These are phyloP conservation scores for Suhomyces anneliseae DNA, from an alignment of 1,139 yeast species.

Conservation along the genomic window DNA sequence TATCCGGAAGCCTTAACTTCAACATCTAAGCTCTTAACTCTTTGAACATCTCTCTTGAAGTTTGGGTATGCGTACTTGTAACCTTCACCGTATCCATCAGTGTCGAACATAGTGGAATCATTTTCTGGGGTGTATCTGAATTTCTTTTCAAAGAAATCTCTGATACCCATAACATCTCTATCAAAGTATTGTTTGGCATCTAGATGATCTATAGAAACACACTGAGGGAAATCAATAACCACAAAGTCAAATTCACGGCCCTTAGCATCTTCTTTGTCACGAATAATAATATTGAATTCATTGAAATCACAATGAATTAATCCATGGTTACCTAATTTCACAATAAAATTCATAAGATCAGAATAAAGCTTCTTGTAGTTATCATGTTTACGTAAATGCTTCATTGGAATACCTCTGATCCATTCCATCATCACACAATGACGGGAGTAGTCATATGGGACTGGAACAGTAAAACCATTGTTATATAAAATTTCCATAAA, in stretches of 20 bases:
- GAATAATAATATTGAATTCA: conserved; percentile 90
- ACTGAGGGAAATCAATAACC: conserved; percentile 97
- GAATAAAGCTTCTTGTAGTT: conserved; percentile 73
- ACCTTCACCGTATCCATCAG: conserved; percentile 80
- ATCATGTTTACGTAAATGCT: conserved; percentile 67
- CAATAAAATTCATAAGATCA: conserved; percentile 83
- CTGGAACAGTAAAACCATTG: conserved; percentile 83
- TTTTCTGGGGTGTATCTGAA: conserved; percentile 68
- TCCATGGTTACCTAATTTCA: conserved; percentile 81
- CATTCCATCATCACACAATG: conserved; percentile 93
- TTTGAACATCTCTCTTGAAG: conserved; percentile 70
- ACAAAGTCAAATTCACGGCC: conserved; percentile 65
- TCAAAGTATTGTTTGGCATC: conserved; percentile 88
- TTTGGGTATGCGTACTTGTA: conserved; percentile 76
- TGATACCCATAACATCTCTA: conserved; percentile 88
- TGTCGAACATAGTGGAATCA: conserved; percentile 68
- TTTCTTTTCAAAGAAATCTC: conserved; percentile 77
- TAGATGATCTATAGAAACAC: conserved; percentile 86
- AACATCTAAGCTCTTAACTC: conserved; percentile 71
- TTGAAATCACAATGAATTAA: conserved; percentile 96
- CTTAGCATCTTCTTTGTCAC: conserved; percentile 55
- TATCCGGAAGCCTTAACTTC: conserved; percentile 92
- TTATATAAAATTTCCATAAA: conserved; percentile 75
- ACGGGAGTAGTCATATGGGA: conserved; percentile 84
- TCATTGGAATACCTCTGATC: conserved; percentile 87